Evolutionary conservation across 106 monocot genomes (phyloP), one percentile per base, ranked within the genome.

Genomic region (Agapanthus africanus): DNA sequence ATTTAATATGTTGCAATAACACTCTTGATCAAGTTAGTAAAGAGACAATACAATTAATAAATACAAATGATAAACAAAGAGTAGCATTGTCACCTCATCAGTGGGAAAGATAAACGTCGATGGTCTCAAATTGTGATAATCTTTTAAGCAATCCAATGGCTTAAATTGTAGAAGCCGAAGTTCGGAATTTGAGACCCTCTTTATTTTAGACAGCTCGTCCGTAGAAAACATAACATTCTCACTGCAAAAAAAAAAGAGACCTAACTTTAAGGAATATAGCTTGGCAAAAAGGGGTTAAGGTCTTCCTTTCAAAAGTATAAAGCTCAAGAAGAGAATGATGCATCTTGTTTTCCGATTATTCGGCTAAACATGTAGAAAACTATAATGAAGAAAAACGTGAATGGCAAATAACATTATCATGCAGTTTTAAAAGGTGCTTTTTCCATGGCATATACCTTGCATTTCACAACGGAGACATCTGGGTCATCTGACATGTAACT

Each of bases 111-210:
- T 30, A 73, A 95, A 95, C 16, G 91, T 91, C 40, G 95, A 91
- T 62, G 95, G 95, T 74, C 74, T 88, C 71, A 95, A 76, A 70
- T 95, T 95, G 73, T 95, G 95, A 68, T 95, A 95, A 65, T 91
- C 95, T 68, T 88, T 88, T 33, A 95, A 78, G 71, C 73, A 91
- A 67, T 78, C 75, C 70, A 95, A 70, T 57, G 95, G 83, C 76
- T 95, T 95, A 74, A 95, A 95, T 47, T 91, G 91, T 70, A 95
- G 66, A 72, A 95, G 91, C 19, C 79, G 77, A 62, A 95, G 88
- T 71, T 88, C 77, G 42, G 67, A 71, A 69, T 65, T 74, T 67
- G 85, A 81, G 70, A 91, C 67, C 69, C 75, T 95, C 76, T 95
- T 95, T 63, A 95, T 54, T 57, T 79, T 66, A 75, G 91, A 84